Evolutionary conservation across 805 yeast genomes (phyloP), one percentile per base, ranked within the genome.

Genomic region (Ogataea paraovalis): DNA sequence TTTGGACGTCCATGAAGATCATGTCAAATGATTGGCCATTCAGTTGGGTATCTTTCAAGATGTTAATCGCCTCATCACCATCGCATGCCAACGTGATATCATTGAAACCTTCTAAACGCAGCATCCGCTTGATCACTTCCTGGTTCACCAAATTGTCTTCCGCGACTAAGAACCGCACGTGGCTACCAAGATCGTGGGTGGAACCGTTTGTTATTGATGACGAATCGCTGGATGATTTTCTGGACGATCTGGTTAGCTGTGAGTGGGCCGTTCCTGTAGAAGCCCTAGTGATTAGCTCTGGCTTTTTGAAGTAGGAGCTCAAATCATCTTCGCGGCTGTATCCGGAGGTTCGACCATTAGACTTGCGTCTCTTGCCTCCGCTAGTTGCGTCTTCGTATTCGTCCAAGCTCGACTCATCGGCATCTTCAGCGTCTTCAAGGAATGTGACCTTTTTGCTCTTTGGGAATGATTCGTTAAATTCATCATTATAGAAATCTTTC

Each of bases 1-100:
- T 92, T 67, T 92, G 97, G 44, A 92, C 95, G 66, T 92, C 99
- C 99, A 92, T 92, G 61, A 92, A 87, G 2, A 94, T 80, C 45
- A 92, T 67, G 62, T 88, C 92, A 62, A 74, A 89, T 14, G 63
- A 58, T 9, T 70, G 70, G 14, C 66, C 66, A 2, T 65, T 58
- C 2, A 65, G 73, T 22, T 69, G 57, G 1, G 82, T 69, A 30
- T 73, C 74, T 50, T 78, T 73, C 2, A 89, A 82, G 43, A 75
- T 69, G 10, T 81, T 83, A 34, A 91, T 79, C 0, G 97, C 97
- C 52, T 91, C 97, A 32, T 80, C 80, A 18, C 99, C 99, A 66
- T 94, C 96, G 54, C 86, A 81, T 0, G 97, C 97, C 61, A 92
- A 70, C 2, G 81, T 79, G 39, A 94, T 75, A 53, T 82, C 78